Evolutionary conservation across 495 filamentous ascomycete species (phyloP), one percentile per base, ranked within the genome.

Genomic region (Paragyromitra xinjiangensis): DNA sequence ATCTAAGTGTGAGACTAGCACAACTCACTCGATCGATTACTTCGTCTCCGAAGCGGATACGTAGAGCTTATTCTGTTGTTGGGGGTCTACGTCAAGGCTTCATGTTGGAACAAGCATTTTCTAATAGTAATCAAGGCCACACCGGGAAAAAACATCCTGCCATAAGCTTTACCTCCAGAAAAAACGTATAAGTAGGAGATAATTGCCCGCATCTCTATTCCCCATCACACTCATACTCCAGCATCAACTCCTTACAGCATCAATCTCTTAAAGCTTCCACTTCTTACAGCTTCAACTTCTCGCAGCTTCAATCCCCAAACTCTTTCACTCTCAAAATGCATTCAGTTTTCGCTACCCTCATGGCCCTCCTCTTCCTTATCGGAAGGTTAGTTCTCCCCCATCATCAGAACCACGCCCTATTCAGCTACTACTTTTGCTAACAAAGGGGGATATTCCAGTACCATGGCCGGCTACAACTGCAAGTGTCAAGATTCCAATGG

Each of bases 391-490:
- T 59, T 6, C 26, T 14, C 26, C n/a, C 5, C 26, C 29, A 59
- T 19, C 50, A 14, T 19, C 8, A 53, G 19, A 2, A n/a, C 3
- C 14, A 1, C 1, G 6, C 16, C 12, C 16, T n/a, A 8, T 6
- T 37, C 24, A 59, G 14, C 1, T 16, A 37, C n/a, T 16, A 16
- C 29, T 16, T 59, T 59, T 59, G 56, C 29, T 59, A 37, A 59
- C 6, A 7, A 16, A 37, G 14, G 56, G 37, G 12, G n/a, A 59
- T 12, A 1, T 37, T 3, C 6, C 39, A 59, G 56, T n/a, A 16
- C 26, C 56, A 59, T 59, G 56, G 56, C 56, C 9, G 56, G 56
- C 29, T 59, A 37, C 56, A 59, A 59, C 19, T 59, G 56, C 19
- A 59, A 59, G 12, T 59, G 56, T 12, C 56, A 59, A 22, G 56